A percentile compares a stretch with the other conserved stretches of the same genome.
Evolutionary conservation across 352 stramenopile genomes (phyloP).

Genomic region (Phytophthora pini): DNA sequence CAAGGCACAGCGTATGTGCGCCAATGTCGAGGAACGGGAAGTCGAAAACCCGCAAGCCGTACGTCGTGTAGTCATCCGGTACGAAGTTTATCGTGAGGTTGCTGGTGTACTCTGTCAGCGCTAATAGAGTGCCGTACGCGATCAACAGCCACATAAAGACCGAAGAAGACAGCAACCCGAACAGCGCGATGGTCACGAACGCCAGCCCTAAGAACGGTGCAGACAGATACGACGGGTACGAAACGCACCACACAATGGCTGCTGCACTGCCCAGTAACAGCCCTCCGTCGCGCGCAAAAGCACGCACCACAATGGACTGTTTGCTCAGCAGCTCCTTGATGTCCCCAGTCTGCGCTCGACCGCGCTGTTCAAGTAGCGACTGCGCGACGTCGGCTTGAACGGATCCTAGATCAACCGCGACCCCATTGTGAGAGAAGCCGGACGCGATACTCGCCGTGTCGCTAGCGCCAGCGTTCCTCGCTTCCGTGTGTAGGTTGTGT

Average conservation of each 20-base stretch:
- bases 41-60: conserved; percentile 72
- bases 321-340: conserved; percentile 63
- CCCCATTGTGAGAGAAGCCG: conserved; percentile 19
- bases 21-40: conserved; percentile 80
- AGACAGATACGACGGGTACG: conserved; percentile 84
- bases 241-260: conserved; percentile 79
- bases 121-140: conserved; percentile 62
- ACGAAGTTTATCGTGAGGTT: conserved; percentile 72
- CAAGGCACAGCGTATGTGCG: conserved; percentile 75
- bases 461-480: conserved; percentile 13
- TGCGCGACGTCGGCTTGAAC: conserved; percentile 37
- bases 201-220: conserved; percentile 67
- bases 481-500: conserved; percentile 58
- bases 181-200: conserved; percentile 72
- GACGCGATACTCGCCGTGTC: conserved; percentile 15
- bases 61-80: conserved; percentile 53
- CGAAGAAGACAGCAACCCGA: conserved; percentile 59
- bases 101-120: conserved; percentile 65
- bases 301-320: conserved; percentile 66
- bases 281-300: conserved; percentile 75
- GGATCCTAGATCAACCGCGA: conserved; percentile 34
- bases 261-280: conserved; percentile 69
- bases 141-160: conserved; percentile 71
- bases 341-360: conserved; percentile 36
- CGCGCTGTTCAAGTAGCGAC: conserved; percentile 37